Evolutionary conservation across 2,329 filamentous ascomycete species (phyloP).

Genomic region (Cadophora sp.): DNA sequence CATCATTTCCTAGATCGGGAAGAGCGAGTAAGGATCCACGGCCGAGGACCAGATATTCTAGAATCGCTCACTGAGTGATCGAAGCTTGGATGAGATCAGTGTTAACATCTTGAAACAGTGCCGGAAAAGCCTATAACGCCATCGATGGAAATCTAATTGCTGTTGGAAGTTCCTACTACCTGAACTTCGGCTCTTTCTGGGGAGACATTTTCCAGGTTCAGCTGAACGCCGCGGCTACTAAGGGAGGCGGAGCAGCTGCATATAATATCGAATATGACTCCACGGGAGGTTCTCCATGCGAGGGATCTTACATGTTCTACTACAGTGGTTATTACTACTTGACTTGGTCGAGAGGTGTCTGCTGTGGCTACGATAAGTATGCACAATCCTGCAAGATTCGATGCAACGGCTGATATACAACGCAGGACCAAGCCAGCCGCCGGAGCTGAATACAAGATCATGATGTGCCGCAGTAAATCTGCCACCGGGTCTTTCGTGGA

Average conservation of each 20-base stretch:
- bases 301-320: slow-evolving; percentile 63
- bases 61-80: neutral
- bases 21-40: no score
- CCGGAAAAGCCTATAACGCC: slow-evolving; percentile 58
- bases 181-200: slow-evolving; percentile 76
- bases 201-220: slow-evolving; percentile 65
- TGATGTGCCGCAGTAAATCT: slow-evolving; percentile 63
- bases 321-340: slow-evolving; percentile 66
- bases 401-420: neutral
- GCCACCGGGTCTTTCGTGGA: slow-evolving; percentile 64
- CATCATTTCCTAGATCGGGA: no score
- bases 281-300: slow-evolving; percentile 57
- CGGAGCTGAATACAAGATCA: slow-evolving; percentile 71
- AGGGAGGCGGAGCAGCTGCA: slow-evolving; percentile 40
- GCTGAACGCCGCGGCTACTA: slow-evolving; percentile 49
- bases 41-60: no score
- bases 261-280: slow-evolving; percentile 61
- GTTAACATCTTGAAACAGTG: slow-evolving; percentile 11
- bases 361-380: slow-evolving; percentile 63
- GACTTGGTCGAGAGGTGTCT: slow-evolving; percentile 66
- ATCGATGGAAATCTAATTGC: slow-evolving; percentile 64
- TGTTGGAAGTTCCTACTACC: slow-evolving; percentile 50
- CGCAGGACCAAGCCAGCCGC: slow-evolving; percentile 49
- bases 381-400: neutral
- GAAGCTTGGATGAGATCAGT: neutral